These are phyloP conservation scores for Coemansia sp. DNA, from an alignment of 192 early-diverging fungal species.

Conservation along the genomic window DNA sequence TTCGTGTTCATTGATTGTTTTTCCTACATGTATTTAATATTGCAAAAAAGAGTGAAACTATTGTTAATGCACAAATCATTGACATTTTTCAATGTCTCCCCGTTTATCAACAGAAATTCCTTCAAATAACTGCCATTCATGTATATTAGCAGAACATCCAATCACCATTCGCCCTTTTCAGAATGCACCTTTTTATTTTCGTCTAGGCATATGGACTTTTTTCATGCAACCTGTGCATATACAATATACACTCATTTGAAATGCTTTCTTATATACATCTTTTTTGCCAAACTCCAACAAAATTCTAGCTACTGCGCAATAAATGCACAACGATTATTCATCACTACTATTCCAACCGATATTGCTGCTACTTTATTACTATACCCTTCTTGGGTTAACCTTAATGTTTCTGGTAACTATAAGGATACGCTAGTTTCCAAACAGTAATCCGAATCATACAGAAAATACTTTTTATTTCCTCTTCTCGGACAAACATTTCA, in stretches of 20 bases:
- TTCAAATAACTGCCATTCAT: not conserved
- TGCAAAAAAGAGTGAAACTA: not conserved
- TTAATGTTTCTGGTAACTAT: constrained; percentile 6
- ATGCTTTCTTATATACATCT: constrained; percentile 7
- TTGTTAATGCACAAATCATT: constrained; percentile 12
- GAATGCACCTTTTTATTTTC: not conserved
- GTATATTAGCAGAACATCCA: constrained; percentile 1
- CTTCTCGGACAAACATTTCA: constrained; percentile 3
- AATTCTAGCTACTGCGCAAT: constrained; percentile 9
- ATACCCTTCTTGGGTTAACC: not conserved
- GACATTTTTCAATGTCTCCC: constrained; percentile 10
- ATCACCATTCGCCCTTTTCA: not conserved
- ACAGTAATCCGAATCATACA: not conserved
- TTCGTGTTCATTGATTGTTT: not conserved
- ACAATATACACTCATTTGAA: constrained; percentile 4
- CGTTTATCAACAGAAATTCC: too few relatives aligned
- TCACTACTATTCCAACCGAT: constrained; percentile 5
- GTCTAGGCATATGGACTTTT: constrained; percentile 5
- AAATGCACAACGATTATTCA: constrained; percentile 11
- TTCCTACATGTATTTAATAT: not conserved
- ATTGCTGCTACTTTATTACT: constrained; percentile 7
- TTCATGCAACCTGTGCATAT: constrained; percentile 8
- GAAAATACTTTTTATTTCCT: not conserved
- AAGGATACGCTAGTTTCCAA: not conserved
- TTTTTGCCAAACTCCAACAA: not conserved